A percentile compares a stretch with the other conserved stretches of the same genome.
phyloP scores from a whole-genome alignment of 768 basidiomycete genomes.

The Cystobasidium tubakii region DNA sequence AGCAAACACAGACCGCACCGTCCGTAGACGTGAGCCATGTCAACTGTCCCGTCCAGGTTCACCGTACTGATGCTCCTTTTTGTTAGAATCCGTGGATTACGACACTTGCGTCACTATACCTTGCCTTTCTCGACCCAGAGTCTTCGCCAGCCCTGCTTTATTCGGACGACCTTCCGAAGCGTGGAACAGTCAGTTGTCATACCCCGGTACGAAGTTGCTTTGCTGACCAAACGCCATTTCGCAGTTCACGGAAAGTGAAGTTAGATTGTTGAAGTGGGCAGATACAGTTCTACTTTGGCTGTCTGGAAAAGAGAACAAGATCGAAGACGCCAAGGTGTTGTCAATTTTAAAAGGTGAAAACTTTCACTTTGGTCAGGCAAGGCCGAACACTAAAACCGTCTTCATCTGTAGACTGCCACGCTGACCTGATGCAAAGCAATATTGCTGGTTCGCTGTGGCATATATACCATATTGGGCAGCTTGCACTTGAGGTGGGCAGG shows the following conservation, averaged over 20 bases:
- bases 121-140: neutral
- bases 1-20: slow-evolving; percentile 66
- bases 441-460: slow-evolving; percentile 1
- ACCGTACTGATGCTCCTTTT: neutral
- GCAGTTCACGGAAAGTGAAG: neutral
- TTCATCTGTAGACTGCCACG: slow-evolving; percentile 8
- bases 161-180: too few species aligned
- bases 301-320: neutral
- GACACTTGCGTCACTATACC: neutral
- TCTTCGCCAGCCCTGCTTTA: neutral
- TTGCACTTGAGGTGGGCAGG: slow-evolving; percentile 23
- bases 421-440: neutral
- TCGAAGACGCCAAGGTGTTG: neutral
- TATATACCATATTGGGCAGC: neutral
- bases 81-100: neutral
- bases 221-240: too few species aligned
- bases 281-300: neutral
- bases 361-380: neutral
- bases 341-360: slow-evolving; percentile 1
- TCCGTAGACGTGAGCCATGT: slow-evolving; percentile 44
- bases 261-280: neutral
- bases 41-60: neutral
- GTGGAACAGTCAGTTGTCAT: too few species aligned
- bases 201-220: too few species aligned
- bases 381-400: neutral